A percentile compares a stretch with the other conserved stretches of the same genome.
These are phyloP conservation scores for Roridomyces roridus DNA, from an alignment of 768 basidiomycete genomes.

Conservation along the genomic window DNA sequence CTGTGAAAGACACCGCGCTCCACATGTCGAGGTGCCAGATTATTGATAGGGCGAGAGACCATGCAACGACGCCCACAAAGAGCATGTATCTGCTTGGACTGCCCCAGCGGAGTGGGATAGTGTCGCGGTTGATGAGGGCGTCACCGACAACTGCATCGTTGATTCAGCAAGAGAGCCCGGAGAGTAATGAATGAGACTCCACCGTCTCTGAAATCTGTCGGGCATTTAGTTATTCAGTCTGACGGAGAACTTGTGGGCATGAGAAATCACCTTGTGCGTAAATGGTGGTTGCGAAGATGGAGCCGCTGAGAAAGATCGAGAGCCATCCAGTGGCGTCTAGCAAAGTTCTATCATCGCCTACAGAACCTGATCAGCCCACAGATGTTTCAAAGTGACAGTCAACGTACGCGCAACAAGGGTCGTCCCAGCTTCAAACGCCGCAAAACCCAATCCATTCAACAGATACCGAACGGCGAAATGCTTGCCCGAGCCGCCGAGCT, in stretches of 20 bases:
- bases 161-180: slow-evolving; percentile 35
- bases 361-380: background rate
- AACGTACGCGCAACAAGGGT: slow-evolving; percentile 22
- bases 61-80: slow-evolving; percentile 35
- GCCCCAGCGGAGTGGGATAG: slow-evolving; percentile 49
- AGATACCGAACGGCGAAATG: slow-evolving; percentile 16
- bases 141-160: slow-evolving; percentile 37
- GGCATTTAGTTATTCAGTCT: background rate
- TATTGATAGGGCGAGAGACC: slow-evolving; percentile 39
- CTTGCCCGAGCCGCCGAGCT: slow-evolving; percentile 9
- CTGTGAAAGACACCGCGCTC: slow-evolving; percentile 30
- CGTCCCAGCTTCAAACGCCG: slow-evolving; percentile 25
- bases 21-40: slow-evolving; percentile 40
- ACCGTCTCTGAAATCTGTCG: slow-evolving; percentile 21
- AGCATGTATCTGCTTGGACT: slow-evolving; percentile 28
- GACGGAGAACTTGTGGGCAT: background rate
- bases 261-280: slow-evolving; percentile 40
- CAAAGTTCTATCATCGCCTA: slow-evolving; percentile 25
- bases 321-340: slow-evolving; percentile 34
- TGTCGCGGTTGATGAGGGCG: slow-evolving; percentile 39
- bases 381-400: background rate
- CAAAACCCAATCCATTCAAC: slow-evolving; percentile 22
- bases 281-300: slow-evolving; percentile 47
- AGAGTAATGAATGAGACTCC: background rate
- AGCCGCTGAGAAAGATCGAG: slow-evolving; percentile 39